Percentiles rank a stretch among this genome's conserved stretches.
These are phyloP conservation scores for Candida pseudofarinosa DNA, from an alignment of 805 yeast genomes.

Conservation along the genomic window DNA sequence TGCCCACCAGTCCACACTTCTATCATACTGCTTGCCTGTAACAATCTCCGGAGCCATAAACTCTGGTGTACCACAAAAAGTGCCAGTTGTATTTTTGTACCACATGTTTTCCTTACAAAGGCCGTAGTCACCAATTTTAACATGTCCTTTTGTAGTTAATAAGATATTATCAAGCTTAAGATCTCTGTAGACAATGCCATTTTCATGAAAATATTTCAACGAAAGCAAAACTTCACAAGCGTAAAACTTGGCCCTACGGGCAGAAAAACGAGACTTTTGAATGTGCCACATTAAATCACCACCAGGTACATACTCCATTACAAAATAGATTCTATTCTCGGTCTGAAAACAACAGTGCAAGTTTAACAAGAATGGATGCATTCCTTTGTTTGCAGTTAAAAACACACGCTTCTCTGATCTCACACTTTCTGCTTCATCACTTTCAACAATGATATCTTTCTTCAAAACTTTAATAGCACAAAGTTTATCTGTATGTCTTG, in stretches of 20 bases:
- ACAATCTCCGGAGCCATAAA: conserved; percentile 98
- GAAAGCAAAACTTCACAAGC: conserved; percentile 95
- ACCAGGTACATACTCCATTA: conserved; percentile 96
- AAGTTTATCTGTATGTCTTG: conserved; percentile 70
- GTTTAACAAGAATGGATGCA: conserved; percentile 89
- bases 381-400: conserved; percentile 73
- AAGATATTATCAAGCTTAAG: conserved; percentile 92
- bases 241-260: conserved; percentile 91
- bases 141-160: conserved; percentile 86
- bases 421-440: conserved; percentile 94
- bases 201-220: conserved; percentile 88
- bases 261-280: conserved; percentile 84
- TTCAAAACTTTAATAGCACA: conserved; percentile 97
- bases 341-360: conserved; percentile 96
- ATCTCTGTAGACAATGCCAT: conserved; percentile 94
- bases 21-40: conserved; percentile 86
- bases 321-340: conserved; percentile 94
- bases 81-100: conserved; percentile 78
- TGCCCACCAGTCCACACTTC: conserved; percentile 99
- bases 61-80: conserved; percentile 99
- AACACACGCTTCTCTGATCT: conserved; percentile 93
- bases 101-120: conserved; percentile 93
- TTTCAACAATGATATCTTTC: conserved; percentile 91
- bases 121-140: conserved; percentile 96
- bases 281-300: conserved; percentile 99